phyloP scores from a whole-genome alignment of 345 rosid genomes.

The Hibiscus trionum region DNA sequence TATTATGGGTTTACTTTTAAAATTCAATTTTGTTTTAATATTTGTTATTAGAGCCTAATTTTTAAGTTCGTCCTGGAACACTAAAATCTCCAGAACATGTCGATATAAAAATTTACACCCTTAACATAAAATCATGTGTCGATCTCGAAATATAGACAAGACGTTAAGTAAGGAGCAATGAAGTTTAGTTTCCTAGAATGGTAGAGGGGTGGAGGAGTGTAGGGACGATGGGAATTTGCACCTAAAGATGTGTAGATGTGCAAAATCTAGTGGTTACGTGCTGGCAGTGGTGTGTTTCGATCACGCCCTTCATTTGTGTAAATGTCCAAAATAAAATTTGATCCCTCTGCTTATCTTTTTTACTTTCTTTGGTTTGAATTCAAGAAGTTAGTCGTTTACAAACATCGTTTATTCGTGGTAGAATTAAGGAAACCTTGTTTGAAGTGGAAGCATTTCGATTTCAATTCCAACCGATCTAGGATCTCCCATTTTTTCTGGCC shows the following conservation, averaged over 20 bases:
- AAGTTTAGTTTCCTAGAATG: neutral
- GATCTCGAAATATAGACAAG: no score
- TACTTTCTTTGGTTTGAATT: neutral
- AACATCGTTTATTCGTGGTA: neutral
- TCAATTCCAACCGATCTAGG: neutral
- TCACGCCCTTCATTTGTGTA: neutral
- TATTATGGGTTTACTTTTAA: no score
- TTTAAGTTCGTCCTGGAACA: no score
- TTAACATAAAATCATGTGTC: no score
- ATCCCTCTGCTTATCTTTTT: neutral
- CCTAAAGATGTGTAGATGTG: constrained; percentile 3
- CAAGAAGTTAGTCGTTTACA: neutral
- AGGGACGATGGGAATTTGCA: neutral
- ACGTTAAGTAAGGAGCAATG: neutral
- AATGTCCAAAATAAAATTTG: neutral
- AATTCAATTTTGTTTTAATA: no score
- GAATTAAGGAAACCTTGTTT: constrained; percentile 6
- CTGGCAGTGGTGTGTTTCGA: neutral
- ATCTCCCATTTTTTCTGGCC: neutral
- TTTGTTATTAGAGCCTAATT: no score
- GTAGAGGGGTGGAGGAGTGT: neutral
- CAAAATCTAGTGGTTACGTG: constrained; percentile 5
- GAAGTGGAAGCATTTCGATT: neutral
- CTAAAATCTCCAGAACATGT: no score
- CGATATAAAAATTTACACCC: no score